Base-by-base conservation (phyloP, 345 rosid genomes). In the Eucalyptus polyanthemos region DNA sequence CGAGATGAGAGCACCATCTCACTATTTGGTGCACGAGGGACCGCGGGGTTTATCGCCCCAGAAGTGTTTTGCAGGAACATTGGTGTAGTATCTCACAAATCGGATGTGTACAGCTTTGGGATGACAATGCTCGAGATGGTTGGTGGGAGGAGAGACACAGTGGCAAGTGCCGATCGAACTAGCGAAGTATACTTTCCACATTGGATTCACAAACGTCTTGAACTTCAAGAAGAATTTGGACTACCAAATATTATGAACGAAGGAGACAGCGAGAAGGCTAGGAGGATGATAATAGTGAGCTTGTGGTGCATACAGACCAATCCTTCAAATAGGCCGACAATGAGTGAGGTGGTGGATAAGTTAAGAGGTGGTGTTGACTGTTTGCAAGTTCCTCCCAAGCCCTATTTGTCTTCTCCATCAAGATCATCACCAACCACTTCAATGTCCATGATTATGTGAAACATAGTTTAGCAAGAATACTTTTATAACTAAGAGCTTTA, bases 1-100 rank as follows among this genome's bases (percentile, higher is more conserved):
- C 89, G 67, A 15, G 91, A 89, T 3, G 94, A 91, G 37, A 94
- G 94, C 34, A 47, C 85, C 11, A 81, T 94, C 34, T 93, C 94
- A 1, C 60, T 91, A 91, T 3, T 87, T 34, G 90, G 88, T 1
- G 89, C 86, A 8, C 42, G 93, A 86, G 94, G 95, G 15, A 94
- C 94, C 0, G 31, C 29, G 11, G 93, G 94, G 6, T 94, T 93
- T 67, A 89, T 94, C 22, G 93, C 95, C 80, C 80, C 44, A 5
- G 44, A 69, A 69, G 80, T 69, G 24, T 69, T 69, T 34, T 69
- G 44, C 24, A 69, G 44, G 80, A 69, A 34, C 80, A 31, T 69
- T 69, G 80, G 80, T 14, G 44, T 19, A 69, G 19, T 69, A 69
- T 69, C 80, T 69, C 80, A 69, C 24, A 69, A 69, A 69, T 69